Conservation (phyloP, 2,329 filamentous ascomycete genomes). For the Hypoxylon sp. region DNA sequence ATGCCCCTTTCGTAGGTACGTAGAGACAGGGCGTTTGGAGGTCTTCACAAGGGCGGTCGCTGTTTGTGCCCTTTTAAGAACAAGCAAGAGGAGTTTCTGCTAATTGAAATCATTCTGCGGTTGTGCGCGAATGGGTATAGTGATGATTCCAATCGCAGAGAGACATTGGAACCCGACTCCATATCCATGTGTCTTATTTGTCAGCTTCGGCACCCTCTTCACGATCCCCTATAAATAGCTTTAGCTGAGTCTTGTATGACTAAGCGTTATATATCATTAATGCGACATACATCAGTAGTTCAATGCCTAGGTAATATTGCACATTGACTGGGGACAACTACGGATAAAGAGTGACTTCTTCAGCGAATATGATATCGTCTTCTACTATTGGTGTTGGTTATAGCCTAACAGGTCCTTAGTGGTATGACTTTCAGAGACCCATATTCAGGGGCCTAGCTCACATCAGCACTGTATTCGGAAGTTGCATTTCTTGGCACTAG, state of each 20-base stretch:
- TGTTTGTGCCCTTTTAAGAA: background rate
- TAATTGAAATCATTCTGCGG: background rate
- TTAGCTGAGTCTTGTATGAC: background rate
- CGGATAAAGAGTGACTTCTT: background rate
- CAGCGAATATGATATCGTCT: background rate
- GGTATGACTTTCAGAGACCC: background rate
- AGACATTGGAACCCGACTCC: background rate
- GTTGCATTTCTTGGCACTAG: background rate
- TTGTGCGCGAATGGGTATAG: background rate
- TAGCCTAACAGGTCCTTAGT: background rate
- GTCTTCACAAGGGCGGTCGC: background rate
- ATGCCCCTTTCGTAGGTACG: background rate
- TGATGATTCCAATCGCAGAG: background rate
- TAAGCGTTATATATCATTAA: background rate
- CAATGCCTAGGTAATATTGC: background rate
- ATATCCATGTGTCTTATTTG: background rate
- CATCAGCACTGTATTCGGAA: slow-evolving; percentile 14
- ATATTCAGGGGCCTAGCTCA: slow-evolving; percentile 4
- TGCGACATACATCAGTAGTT: background rate
- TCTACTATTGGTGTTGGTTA: background rate
- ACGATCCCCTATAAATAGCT: background rate
- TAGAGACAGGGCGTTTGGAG: background rate
- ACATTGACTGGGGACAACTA: background rate
- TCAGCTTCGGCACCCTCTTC: background rate
- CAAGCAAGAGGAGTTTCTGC: background rate